A percentile compares a stretch with the other conserved stretches of the same genome.
Evolutionary conservation across 352 stramenopile genomes (phyloP).

Genomic region (Phytophthora chlamydospora): DNA sequence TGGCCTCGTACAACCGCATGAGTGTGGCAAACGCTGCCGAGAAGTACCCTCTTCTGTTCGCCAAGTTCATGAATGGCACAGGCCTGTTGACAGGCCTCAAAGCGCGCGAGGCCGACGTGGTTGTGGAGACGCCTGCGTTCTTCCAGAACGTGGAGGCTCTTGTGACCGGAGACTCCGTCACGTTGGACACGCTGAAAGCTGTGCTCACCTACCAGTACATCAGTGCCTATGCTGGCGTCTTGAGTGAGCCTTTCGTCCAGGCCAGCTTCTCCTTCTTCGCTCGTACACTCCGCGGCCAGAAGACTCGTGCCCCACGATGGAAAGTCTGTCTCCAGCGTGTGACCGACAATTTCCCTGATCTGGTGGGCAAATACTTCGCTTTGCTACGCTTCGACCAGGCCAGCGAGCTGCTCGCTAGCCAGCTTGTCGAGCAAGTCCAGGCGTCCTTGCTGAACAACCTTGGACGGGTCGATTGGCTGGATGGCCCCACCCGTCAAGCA

Average conservation of each 20-base stretch:
- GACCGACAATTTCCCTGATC: slow-evolving; percentile 51
- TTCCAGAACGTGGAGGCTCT: slow-evolving; percentile 63
- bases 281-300: slow-evolving; percentile 75
- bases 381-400: slow-evolving; percentile 88
- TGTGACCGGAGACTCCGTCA: slow-evolving; percentile 36
- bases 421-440: slow-evolving; percentile 90
- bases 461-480: slow-evolving; percentile 90
- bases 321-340: slow-evolving; percentile 86
- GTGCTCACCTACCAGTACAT: slow-evolving; percentile 68
- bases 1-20: slow-evolving; percentile 92
- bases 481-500: slow-evolving; percentile 71
- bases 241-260: slow-evolving; percentile 84
- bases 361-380: slow-evolving; percentile 93
- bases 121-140: slow-evolving; percentile 66
- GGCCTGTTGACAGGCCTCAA: slow-evolving; percentile 35
- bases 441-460: slow-evolving; percentile 77
- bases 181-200: slow-evolving; percentile 54
- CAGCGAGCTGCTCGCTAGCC: slow-evolving; percentile 78
- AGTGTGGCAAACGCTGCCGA: slow-evolving; percentile 54
- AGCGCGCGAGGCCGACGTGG: slow-evolving; percentile 47
- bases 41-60: slow-evolving; percentile 64
- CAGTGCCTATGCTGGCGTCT: slow-evolving; percentile 33
- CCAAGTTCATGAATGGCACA: slow-evolving; percentile 57
- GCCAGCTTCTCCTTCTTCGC: slow-evolving; percentile 92
- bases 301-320: slow-evolving; percentile 88